These are phyloP conservation scores for Cystofilobasidium macerans DNA, from an alignment of 768 basidiomycete genomes.

Conservation along the genomic window DNA sequence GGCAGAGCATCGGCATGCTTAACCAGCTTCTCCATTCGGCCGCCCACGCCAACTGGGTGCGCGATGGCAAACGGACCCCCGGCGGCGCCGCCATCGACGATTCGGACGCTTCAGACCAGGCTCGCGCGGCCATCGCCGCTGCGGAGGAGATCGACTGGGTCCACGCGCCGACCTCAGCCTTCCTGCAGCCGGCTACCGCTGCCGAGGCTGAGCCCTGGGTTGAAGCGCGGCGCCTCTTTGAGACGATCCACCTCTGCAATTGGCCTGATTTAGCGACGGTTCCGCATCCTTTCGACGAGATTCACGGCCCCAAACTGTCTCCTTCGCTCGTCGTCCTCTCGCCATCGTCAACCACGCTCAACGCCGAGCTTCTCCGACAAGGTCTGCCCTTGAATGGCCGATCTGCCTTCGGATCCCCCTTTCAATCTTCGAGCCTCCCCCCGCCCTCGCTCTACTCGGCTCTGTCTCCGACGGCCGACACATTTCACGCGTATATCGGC, in stretches of 20 bases:
- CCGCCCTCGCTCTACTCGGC: conserved; percentile 6
- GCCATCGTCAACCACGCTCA: too few relatives aligned
- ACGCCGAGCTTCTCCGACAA: too few relatives aligned
- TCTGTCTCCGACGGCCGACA: conserved; percentile 1
- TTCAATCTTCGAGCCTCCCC: not conserved
- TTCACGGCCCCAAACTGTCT: not conserved
- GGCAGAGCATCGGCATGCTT: not conserved
- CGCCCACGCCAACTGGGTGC: not conserved
- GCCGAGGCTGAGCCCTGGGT: not conserved
- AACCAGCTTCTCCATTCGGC: not conserved
- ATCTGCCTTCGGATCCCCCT: not conserved
- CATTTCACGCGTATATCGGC: conserved; percentile 6
- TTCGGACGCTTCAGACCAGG: too few relatives aligned
- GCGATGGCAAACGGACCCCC: not conserved
- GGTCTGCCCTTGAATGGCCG: too few relatives aligned
- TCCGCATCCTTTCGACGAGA: not conserved
- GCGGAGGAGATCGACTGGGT: conserved; percentile 11
- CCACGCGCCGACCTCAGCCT: not conserved
- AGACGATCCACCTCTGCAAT: not conserved
- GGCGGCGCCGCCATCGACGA: too few relatives aligned
- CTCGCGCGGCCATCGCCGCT: too few relatives aligned
- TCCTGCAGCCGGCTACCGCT: not conserved
- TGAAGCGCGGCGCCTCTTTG: not conserved
- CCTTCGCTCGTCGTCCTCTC: too few relatives aligned
- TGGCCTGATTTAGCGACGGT: not conserved